phyloP scores from a whole-genome alignment of 1,284 basidiomycete genomes.

The Ustilago hordei region DNA sequence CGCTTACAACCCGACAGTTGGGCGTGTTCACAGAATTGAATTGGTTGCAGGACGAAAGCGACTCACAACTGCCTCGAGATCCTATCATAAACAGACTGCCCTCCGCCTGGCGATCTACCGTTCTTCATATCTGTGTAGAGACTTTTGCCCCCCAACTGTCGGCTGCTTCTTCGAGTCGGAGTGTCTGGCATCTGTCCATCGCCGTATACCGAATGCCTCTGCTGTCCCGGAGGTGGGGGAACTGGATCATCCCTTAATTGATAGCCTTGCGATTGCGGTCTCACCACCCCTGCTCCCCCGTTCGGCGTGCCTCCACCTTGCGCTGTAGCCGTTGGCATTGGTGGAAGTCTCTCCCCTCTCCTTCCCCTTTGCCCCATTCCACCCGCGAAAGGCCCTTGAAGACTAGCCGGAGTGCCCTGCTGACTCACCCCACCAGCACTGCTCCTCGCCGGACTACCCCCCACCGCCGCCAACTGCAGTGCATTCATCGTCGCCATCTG shows the following conservation, averaged over 20 bases:
- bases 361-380: neutral
- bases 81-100: constrained; percentile 25
- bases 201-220: constrained; percentile 11
- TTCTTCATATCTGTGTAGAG: constrained; percentile 16
- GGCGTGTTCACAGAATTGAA: too few relatives aligned
- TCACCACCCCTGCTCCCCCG: neutral
- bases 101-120: constrained; percentile 11
- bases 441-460: constrained; percentile 40
- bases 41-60: too few relatives aligned
- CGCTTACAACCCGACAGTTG: too few relatives aligned
- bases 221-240: neutral
- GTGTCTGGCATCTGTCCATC: constrained; percentile 19
- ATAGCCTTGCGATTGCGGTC: constrained; percentile 15
- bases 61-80: constrained; percentile 33
- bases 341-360: constrained; percentile 28
- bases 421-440: neutral
- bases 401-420: constrained; percentile 15
- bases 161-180: constrained; percentile 30
- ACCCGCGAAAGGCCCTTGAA: neutral
- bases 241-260: constrained; percentile 35
- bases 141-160: constrained; percentile 19
- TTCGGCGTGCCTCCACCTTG: neutral
- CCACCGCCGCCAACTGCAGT: constrained; percentile 43
- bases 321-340: constrained; percentile 24
- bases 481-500: constrained; percentile 61